These are phyloP conservation scores for Friedmanniomyces endolithicus DNA, from an alignment of 495 filamentous ascomycete species.

Conservation along the genomic window DNA sequence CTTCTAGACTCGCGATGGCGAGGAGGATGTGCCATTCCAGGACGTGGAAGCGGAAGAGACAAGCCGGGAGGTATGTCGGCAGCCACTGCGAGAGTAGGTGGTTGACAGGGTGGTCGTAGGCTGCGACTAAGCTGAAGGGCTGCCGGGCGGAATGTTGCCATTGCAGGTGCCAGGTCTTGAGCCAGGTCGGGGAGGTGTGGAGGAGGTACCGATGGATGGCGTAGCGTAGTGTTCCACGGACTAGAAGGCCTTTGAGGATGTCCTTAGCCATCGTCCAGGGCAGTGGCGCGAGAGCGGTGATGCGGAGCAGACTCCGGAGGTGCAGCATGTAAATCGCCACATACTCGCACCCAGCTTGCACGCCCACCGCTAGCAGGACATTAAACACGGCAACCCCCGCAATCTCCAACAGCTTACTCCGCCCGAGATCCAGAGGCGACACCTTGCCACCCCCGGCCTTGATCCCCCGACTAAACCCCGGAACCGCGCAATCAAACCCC, in stretches of 20 bases:
- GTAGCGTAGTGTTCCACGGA: conserved; percentile 51
- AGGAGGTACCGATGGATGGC: conserved; percentile 59
- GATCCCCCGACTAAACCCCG: conserved; percentile 50
- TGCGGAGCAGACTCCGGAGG: conserved; percentile 43
- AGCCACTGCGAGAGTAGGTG: conserved; percentile 58
- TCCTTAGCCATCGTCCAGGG: conserved; percentile 49
- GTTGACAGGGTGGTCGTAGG: conserved; percentile 70
- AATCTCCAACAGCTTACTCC: conserved; percentile 27
- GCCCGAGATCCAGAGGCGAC: conserved; percentile 37
- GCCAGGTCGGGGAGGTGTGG: conserved; percentile 36
- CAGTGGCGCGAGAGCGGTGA: conserved; percentile 46
- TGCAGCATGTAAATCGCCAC: conserved; percentile 39
- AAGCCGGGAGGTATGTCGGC: conserved; percentile 60
- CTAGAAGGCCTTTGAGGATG: conserved; percentile 37
- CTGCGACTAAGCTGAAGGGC: conserved; percentile 55
- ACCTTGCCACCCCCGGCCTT: conserved; percentile 57
- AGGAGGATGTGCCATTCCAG: conserved; percentile 66
- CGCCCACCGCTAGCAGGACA: conserved; percentile 39
- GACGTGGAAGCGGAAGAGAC: conserved; percentile 56
- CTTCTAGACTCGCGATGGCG: conserved; percentile 57
- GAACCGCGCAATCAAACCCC: conserved; percentile 56
- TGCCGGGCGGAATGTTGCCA: conserved; percentile 54
- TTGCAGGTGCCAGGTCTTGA: conserved; percentile 39
- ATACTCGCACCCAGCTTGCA: conserved; percentile 36
- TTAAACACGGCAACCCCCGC: conserved; percentile 52